Evolutionary conservation across 2,329 filamentous ascomycete species (phyloP), one percentile per base, ranked within the genome.

Genomic region (Plenodomus lindquistii): DNA sequence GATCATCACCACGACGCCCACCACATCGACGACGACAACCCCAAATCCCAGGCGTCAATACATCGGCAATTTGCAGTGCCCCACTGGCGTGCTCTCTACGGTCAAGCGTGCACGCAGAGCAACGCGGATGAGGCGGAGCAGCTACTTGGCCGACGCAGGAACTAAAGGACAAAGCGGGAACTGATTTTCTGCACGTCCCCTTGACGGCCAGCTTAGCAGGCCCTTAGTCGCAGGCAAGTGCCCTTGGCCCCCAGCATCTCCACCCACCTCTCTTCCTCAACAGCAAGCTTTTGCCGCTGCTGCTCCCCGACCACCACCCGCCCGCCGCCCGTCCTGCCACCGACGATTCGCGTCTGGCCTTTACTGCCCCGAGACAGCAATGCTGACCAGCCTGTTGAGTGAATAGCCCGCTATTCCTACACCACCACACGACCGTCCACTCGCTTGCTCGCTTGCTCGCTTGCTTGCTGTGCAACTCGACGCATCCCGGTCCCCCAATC

Each of bases 371-470:
- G 39, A 4, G 41, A 47, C 48, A 48, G 57, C 51, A 42, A 63
- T 65, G 61, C 61, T 63, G 50, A 62, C 58, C n/a, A 37, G 16
- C 42, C 24, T n/a, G 37, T 40, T 61, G 58, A 64, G 47, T 34
- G 37, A 47, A 52, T 48, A 59, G 47, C 38, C 39, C 37, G 11
- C 17, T 35, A 27, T 40, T 29, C 38, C 45, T 22, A 17, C 6
- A 44, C 7, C 17, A 11, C 18, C 24, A 37, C 16, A 17, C 11
- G 16, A 34, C 36, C 39, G 6, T 31, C 31, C 36, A 40, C 27
- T n/a, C 43, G 2, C 10, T 22, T 20, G 36, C 43, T 22, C 42
- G 22, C 17, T 17, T 24, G 21, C 35, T 19, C 43, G 35, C 27
- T 21, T 35, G 24, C 17, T 22, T 17, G 38, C 43, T 19, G 42